Percentiles rank a stretch among this genome's conserved stretches.
phyloP scores from a whole-genome alignment of 192 early-diverging fungal species.

The Umbelopsis sp. region DNA sequence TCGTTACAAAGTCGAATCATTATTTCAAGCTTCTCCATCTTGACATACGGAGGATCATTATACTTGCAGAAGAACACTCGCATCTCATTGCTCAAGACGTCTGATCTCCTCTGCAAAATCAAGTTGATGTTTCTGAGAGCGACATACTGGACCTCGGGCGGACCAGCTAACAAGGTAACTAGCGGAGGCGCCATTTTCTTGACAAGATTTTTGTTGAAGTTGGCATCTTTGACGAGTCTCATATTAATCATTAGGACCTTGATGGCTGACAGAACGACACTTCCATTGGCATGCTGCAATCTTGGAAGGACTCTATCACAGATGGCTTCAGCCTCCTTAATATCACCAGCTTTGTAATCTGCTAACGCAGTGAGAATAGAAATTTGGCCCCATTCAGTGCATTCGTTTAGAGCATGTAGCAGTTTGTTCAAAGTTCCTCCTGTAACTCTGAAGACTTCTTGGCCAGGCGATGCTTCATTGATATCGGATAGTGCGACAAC shows the following conservation, averaged over 20 bases:
- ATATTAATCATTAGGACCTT: conserved; percentile 82
- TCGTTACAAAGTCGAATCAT: conserved; percentile 88
- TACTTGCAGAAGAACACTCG: conserved; percentile 98
- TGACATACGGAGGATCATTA: conserved; percentile 98
- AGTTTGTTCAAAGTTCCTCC: conserved; percentile 73
- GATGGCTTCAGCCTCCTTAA: conserved; percentile 84
- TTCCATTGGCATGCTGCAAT: conserved; percentile 95
- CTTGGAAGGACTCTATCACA: conserved; percentile 91
- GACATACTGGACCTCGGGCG: conserved; percentile 96
- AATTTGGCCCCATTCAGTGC: conserved; percentile 98
- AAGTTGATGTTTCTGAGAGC: conserved; percentile 96
- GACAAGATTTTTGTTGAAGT: conserved; percentile 70
- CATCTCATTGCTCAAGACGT: conserved; percentile 89
- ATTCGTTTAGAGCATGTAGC: conserved; percentile 94
- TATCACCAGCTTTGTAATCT: conserved; percentile 74
- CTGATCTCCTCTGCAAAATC: conserved; percentile 87
- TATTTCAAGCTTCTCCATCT: conserved; percentile 93
- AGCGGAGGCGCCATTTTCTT: conserved; percentile 95
- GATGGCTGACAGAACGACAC: conserved; percentile 91
- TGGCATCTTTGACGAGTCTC: conserved; percentile 66
- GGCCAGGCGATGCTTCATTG: conserved; percentile 67
- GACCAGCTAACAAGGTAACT: conserved; percentile 86
- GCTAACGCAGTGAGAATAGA: conserved; percentile 87
- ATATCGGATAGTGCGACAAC: conserved; percentile 93
- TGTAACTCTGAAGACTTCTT: conserved; percentile 81